Evolutionary conservation across 768 basidiomycete species (phyloP).

Genomic region (Mycena maculata): DNA sequence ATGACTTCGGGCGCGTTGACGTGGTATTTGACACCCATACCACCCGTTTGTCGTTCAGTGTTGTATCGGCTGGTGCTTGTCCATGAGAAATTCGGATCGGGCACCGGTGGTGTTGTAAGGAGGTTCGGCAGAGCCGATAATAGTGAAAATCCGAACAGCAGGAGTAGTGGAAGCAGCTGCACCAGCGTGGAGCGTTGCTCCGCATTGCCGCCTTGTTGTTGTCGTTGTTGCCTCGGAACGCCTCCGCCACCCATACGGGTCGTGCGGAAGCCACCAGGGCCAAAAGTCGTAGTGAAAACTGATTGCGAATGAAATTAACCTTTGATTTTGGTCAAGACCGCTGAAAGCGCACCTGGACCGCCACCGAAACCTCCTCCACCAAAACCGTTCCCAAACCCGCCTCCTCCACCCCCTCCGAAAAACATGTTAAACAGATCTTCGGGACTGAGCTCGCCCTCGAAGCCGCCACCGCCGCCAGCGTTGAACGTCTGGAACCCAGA

Average conservation of each 20-base stretch:
- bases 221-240: slow-evolving; percentile 45
- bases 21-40: slow-evolving; percentile 82
- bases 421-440: slow-evolving; percentile 99
- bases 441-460: slow-evolving; percentile 90
- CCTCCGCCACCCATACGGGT: slow-evolving; percentile 65
- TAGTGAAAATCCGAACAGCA: slow-evolving; percentile 88
- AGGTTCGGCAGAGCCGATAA: slow-evolving; percentile 83
- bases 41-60: slow-evolving; percentile 76
- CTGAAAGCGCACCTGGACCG: slow-evolving; percentile 58
- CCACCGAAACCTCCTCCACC: slow-evolving; percentile 64
- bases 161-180: slow-evolving; percentile 86
- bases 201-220: slow-evolving; percentile 49
- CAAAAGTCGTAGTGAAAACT: slow-evolving; percentile 85
- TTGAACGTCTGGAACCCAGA: slow-evolving; percentile 63
- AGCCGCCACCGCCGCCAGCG: slow-evolving; percentile 61
- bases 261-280: slow-evolving; percentile 84
- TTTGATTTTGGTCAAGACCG: background rate
- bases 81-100: slow-evolving; percentile 88
- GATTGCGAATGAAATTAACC: slow-evolving; percentile 34
- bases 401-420: slow-evolving; percentile 81
- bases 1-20: slow-evolving; percentile 84
- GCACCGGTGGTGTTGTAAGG: slow-evolving; percentile 71
- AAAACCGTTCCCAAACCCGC: slow-evolving; percentile 56
- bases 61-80: slow-evolving; percentile 68
- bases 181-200: slow-evolving; percentile 73